Evolutionary conservation across 2,329 filamentous ascomycete genomes (phyloP).

Genomic region (Fusarium camptoceras): DNA sequence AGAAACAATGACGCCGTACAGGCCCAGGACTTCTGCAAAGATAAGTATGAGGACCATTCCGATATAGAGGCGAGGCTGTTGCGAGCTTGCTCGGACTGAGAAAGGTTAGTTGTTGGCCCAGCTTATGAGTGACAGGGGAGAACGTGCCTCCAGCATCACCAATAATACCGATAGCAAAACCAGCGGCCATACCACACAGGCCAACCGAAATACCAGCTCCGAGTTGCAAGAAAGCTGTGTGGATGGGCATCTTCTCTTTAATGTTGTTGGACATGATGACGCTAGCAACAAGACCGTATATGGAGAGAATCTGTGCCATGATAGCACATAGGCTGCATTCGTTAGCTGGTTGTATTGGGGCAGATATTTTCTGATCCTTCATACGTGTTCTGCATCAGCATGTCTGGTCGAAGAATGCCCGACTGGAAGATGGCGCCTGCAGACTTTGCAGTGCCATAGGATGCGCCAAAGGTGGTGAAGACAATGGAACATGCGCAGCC

Average conservation of each 20-base stretch:
- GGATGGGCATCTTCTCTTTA: slow-evolving; percentile 56
- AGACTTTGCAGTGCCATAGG: slow-evolving; percentile 59
- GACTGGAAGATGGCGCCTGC: slow-evolving; percentile 58
- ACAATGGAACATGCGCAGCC: slow-evolving; percentile 60
- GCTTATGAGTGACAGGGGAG: background rate
- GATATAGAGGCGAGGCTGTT: slow-evolving; percentile 60
- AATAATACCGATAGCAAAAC: slow-evolving; percentile 60
- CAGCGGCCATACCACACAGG: slow-evolving; percentile 59
- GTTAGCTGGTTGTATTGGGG: slow-evolving; percentile 13
- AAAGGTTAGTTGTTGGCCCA: slow-evolving; percentile 2
- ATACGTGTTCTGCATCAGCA: slow-evolving; percentile 58
- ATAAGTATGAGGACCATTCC: slow-evolving; percentile 63
- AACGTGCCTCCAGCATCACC: slow-evolving; percentile 57
- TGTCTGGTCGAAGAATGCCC: slow-evolving; percentile 58
- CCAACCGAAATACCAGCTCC: slow-evolving; percentile 59
- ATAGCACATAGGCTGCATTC: slow-evolving; percentile 54
- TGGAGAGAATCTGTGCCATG: slow-evolving; percentile 62
- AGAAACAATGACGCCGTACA: slow-evolving; percentile 61
- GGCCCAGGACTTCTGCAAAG: slow-evolving; percentile 59
- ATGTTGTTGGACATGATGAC: slow-evolving; percentile 59
- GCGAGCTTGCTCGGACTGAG: slow-evolving; percentile 58
- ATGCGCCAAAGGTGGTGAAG: slow-evolving; percentile 63
- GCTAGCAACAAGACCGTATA: slow-evolving; percentile 59
- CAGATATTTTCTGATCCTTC: background rate
- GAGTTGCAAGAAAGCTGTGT: slow-evolving; percentile 58